Percentiles rank a stretch among this genome's conserved stretches.
Evolutionary conservation across 495 filamentous ascomycete species (phyloP).

Genomic region (Neurospora discreta): DNA sequence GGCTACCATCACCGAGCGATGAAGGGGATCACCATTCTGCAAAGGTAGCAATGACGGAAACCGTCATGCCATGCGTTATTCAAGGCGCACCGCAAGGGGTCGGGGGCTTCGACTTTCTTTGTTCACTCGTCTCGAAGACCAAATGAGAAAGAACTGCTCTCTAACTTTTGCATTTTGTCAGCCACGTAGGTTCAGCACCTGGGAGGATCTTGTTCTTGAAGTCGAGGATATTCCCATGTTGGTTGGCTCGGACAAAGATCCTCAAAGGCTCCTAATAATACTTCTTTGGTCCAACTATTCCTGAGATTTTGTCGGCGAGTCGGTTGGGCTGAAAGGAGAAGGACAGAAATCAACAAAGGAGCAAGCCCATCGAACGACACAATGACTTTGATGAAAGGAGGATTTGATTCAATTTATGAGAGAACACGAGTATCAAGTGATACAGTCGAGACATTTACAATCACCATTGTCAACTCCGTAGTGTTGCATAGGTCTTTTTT

Average conservation of each 20-base stretch:
- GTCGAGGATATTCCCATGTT: background rate
- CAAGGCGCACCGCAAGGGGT: background rate
- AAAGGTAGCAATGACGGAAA: background rate
- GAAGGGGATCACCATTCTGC: background rate
- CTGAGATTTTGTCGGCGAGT: background rate
- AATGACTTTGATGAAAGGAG: background rate
- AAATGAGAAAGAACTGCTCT: background rate
- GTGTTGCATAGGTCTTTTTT: background rate
- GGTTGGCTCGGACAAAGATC: background rate
- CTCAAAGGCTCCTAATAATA: background rate
- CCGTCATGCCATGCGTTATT: background rate
- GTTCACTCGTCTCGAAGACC: background rate
- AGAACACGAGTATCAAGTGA: background rate
- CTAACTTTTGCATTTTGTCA: background rate
- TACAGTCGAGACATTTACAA: background rate
- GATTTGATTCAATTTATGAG: background rate
- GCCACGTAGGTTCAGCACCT: background rate
- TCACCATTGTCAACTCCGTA: background rate
- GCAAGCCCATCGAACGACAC: background rate
- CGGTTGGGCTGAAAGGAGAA: background rate
- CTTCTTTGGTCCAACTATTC: background rate
- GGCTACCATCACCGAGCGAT: background rate
- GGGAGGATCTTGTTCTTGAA: background rate
- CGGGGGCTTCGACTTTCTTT: background rate
- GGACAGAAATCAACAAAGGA: background rate